phyloP scores from a whole-genome alignment of 768 basidiomycete species.

The Lentinula guzmanii region DNA sequence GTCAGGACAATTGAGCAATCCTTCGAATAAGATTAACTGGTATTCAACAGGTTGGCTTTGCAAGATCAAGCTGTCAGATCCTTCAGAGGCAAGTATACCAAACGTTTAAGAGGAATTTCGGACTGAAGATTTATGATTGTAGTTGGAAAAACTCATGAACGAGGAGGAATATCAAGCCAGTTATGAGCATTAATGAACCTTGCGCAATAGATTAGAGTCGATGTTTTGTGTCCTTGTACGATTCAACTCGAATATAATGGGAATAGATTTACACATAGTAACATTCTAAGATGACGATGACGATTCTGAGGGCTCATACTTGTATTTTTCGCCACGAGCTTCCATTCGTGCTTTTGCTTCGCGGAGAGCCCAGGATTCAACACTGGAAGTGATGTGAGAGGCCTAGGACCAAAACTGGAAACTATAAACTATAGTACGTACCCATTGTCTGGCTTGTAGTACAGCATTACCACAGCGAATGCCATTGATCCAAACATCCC shows the following conservation, averaged over 20 bases:
- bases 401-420: background rate
- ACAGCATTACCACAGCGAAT: constrained; percentile 67
- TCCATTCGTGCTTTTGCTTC: constrained; percentile 91
- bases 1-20: constrained; percentile 33
- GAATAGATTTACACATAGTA: background rate
- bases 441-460: constrained; percentile 95
- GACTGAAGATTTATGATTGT: constrained; percentile 1
- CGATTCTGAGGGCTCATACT: constrained; percentile 60
- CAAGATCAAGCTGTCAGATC: constrained; percentile 80
- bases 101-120: background rate
- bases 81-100: constrained; percentile 57
- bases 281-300: constrained; percentile 8
- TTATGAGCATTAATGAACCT: constrained; percentile 19
- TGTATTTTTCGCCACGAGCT: constrained; percentile 84
- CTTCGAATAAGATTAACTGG: background rate
- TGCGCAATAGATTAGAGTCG: background rate
- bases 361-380: constrained; percentile 87
- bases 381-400: constrained; percentile 36
- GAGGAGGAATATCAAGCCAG: constrained; percentile 64
- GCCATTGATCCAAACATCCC: constrained; percentile 90
- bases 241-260: constrained; percentile 3
- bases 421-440: constrained; percentile 26
- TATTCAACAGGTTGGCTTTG: constrained; percentile 81
- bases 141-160: constrained; percentile 70
- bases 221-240: constrained; percentile 1